These are phyloP conservation scores for Cutaneotrichosporon cavernicola DNA, from an alignment of 1,284 basidiomycete genomes.

Conservation along the genomic window DNA sequence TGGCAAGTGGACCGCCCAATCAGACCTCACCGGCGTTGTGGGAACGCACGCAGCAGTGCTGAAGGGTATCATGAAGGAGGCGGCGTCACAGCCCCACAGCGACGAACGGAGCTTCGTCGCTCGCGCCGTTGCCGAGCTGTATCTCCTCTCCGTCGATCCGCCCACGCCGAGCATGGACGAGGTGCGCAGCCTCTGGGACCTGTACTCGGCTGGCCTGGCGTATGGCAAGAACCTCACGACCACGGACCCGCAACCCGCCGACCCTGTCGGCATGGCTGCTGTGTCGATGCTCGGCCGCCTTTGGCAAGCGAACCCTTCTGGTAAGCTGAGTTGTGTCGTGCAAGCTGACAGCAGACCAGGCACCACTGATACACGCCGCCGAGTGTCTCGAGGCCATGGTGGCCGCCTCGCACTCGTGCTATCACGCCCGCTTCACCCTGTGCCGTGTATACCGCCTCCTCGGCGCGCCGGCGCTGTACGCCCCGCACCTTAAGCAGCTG, in stretches of 20 bases:
- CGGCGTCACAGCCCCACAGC: constrained; percentile 20
- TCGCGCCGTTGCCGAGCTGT: constrained; percentile 31
- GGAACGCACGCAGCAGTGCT: constrained; percentile 19
- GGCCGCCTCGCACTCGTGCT: constrained; percentile 28
- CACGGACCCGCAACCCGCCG: constrained; percentile 44
- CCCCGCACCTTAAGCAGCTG: constrained; percentile 26
- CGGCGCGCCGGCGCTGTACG: constrained; percentile 30
- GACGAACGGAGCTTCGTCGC: constrained; percentile 31
- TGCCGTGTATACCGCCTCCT: constrained; percentile 38
- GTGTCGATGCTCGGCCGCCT: constrained; percentile 31
- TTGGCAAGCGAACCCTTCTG: constrained; percentile 20
- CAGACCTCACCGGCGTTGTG: constrained; percentile 37
- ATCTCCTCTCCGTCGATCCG: constrained; percentile 20
- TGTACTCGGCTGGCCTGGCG: constrained; percentile 35
- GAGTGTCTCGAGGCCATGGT: constrained; percentile 31
- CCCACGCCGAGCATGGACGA: constrained; percentile 23
- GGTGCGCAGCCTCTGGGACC: constrained; percentile 30
- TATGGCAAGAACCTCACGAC: constrained; percentile 40
- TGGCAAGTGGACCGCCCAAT: constrained; percentile 34
- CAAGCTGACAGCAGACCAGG: constrained; percentile 15
- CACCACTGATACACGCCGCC: constrained; percentile 28
- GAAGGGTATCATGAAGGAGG: constrained; percentile 14
- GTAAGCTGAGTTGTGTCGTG: not conserved
- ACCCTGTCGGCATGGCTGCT: constrained; percentile 36
- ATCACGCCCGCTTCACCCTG: constrained; percentile 35